Conservation (phyloP, 139 green algal species). For the Chlamydomonas sphaeroides region DNA sequence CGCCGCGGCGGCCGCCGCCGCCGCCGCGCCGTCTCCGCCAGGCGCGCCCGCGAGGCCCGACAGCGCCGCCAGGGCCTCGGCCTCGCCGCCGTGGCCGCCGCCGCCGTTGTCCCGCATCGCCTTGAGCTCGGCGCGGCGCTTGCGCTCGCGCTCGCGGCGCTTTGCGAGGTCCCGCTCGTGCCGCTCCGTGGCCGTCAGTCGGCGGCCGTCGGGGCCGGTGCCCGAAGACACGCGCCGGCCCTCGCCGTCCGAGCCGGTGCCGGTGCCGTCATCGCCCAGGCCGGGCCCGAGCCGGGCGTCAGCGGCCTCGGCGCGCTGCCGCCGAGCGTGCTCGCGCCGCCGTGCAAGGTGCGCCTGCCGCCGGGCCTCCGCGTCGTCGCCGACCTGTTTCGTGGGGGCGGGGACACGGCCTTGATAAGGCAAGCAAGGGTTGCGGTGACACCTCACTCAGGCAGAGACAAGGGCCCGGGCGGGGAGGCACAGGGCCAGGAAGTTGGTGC, state of each 20-base stretch:
- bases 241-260: constrained; percentile 2
- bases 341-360: constrained; percentile 19
- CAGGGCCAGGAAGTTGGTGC: too few relatives aligned
- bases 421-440: too few relatives aligned
- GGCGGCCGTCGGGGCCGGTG: background rate
- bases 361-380: constrained; percentile 26
- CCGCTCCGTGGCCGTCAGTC: constrained; percentile 26
- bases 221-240: too few relatives aligned
- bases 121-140: constrained; percentile 18
- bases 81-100: background rate
- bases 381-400: too few relatives aligned
- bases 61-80: background rate
- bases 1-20: background rate
- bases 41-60: background rate
- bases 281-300: background rate
- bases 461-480: too few relatives aligned
- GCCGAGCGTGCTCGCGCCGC: constrained; percentile 5
- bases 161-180: constrained; percentile 33
- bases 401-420: too few relatives aligned
- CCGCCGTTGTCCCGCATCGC: background rate
- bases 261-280: background rate
- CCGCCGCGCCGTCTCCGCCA: background rate
- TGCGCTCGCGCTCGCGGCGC: constrained; percentile 26
- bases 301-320: constrained; percentile 8
- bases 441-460: too few relatives aligned